Percentiles rank a stretch among this genome's conserved stretches.
These are phyloP conservation scores for Cryptococcus jaspeensis DNA, from an alignment of 1,284 basidiomycete species.

Conservation along the genomic window DNA sequence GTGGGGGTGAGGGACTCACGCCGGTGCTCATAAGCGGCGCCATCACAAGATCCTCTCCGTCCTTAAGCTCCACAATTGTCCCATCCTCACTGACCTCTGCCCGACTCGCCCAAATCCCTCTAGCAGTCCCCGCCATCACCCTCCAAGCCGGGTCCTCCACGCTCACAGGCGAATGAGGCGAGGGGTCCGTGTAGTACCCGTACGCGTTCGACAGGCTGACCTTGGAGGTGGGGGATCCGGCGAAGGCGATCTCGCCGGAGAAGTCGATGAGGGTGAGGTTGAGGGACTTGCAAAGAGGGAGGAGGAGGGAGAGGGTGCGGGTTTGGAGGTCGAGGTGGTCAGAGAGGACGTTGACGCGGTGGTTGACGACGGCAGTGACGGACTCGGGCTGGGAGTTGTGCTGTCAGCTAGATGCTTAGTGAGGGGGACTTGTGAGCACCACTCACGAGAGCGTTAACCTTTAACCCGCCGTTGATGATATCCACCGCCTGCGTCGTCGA, in stretches of 20 bases:
- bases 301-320: constrained; percentile 22
- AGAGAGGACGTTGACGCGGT: constrained; percentile 37
- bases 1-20: constrained; percentile 13
- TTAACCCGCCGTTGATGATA: constrained; percentile 49
- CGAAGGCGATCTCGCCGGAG: constrained; percentile 20
- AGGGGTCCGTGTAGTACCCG: constrained; percentile 33
- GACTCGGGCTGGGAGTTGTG: constrained; percentile 28
- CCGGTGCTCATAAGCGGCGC: constrained; percentile 32
- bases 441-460: constrained; percentile 50
- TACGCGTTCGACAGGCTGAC: constrained; percentile 16
- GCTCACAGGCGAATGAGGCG: constrained; percentile 30
- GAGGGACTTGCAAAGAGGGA: constrained; percentile 27
- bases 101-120: constrained; percentile 31
- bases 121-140: constrained; percentile 28
- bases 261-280: constrained; percentile 36
- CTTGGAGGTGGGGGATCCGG: constrained; percentile 12
- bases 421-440: not conserved
- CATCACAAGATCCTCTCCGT: constrained; percentile 30
- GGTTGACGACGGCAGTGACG: constrained; percentile 36
- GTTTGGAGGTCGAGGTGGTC: constrained; percentile 30
- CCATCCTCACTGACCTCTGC: constrained; percentile 25
- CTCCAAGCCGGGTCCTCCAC: constrained; percentile 27
- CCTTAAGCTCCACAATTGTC: constrained; percentile 18
- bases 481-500: constrained; percentile 49
- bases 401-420: not conserved